Percentiles rank a stretch among this genome's conserved stretches.
These are phyloP conservation scores for Coffea humblotiana DNA, from an alignment of 305 asterid genomes.

Conservation along the genomic window DNA sequence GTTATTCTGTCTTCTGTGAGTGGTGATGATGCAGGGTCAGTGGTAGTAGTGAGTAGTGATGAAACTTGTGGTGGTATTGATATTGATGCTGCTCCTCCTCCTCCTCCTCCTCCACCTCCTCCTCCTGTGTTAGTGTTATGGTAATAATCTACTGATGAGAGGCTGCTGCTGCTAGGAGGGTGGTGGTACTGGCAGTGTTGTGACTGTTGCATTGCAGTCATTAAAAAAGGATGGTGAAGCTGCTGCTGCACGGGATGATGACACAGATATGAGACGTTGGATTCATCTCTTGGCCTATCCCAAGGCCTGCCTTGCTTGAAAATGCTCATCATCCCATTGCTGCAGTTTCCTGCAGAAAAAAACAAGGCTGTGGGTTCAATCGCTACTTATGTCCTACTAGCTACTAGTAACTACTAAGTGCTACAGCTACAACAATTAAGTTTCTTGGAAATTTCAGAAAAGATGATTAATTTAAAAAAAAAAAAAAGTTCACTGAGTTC, in stretches of 20 bases:
- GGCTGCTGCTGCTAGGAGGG: conserved; percentile 13
- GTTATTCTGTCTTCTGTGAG: conserved; percentile 34
- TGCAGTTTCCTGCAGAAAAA: conserved; percentile 43
- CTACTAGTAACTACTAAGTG: neutral
- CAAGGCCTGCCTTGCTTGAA: conserved; percentile 41
- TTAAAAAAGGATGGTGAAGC: conserved; percentile 11
- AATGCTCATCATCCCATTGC: conserved; percentile 51
- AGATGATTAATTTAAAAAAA: too few species aligned
- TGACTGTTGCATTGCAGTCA: conserved; percentile 29
- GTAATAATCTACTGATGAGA: conserved; percentile 7
- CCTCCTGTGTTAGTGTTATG: neutral
- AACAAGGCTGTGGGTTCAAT: conserved; percentile 7
- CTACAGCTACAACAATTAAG: neutral
- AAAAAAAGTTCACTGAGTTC: neutral
- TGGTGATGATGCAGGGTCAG: conserved; percentile 23
- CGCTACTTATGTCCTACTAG: neutral
- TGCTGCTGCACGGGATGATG: conserved; percentile 21
- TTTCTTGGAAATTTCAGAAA: too few species aligned
- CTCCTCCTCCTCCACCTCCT: neutral
- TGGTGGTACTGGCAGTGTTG: conserved; percentile 29
- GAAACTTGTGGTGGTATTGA: conserved; percentile 22
- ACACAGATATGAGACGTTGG: conserved; percentile 14
- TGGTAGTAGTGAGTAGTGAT: conserved; percentile 18
- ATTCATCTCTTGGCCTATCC: conserved; percentile 36
- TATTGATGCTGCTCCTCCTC: conserved; percentile 13